phyloP scores from a whole-genome alignment of 2,329 filamentous ascomycete genomes.

The Trichoderma atroviride region DNA sequence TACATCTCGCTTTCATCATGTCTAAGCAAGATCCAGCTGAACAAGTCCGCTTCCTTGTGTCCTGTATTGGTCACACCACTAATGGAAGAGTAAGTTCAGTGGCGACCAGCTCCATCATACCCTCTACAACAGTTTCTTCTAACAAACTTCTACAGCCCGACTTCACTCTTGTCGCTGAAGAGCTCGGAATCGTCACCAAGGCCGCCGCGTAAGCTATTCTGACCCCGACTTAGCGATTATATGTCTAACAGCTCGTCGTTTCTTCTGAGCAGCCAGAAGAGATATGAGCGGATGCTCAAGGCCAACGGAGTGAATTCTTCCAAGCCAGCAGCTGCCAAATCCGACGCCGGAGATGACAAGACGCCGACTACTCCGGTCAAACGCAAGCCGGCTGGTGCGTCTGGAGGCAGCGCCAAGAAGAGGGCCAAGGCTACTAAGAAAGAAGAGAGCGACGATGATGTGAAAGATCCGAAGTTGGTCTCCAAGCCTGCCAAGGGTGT shows the following conservation, averaged over 20 bases:
- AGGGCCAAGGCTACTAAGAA: conserved; percentile 34
- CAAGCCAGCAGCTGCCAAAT: conserved; percentile 27
- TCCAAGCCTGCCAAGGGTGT: neutral
- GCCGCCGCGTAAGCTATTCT: conserved; percentile 67
- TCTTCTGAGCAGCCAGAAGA: conserved; percentile 57
- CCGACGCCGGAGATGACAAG: conserved; percentile 16
- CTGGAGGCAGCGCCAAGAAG: conserved; percentile 35
- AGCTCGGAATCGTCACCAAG: conserved; percentile 65
- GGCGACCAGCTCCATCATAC: neutral
- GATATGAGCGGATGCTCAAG: conserved; percentile 69
- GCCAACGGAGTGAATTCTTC: conserved; percentile 50
- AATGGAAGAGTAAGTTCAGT: conserved; percentile 57
- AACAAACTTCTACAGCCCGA: conserved; percentile 55
- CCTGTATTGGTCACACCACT: conserved; percentile 63
- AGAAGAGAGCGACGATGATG: conserved; percentile 32
- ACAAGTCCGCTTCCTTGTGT: conserved; percentile 67
- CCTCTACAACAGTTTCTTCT: neutral
- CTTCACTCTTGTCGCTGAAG: conserved; percentile 64
- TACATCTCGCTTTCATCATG: conserved; percentile 45
- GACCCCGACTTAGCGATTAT: neutral
- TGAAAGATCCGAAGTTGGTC: conserved; percentile 28
- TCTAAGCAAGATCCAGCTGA: conserved; percentile 53
- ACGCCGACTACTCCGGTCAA: conserved; percentile 34
- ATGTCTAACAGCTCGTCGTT: neutral
- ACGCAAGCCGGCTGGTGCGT: conserved; percentile 36